Base-by-base conservation (phyloP, 345 rosid species). In the Eucalyptus tenuipes region DNA sequence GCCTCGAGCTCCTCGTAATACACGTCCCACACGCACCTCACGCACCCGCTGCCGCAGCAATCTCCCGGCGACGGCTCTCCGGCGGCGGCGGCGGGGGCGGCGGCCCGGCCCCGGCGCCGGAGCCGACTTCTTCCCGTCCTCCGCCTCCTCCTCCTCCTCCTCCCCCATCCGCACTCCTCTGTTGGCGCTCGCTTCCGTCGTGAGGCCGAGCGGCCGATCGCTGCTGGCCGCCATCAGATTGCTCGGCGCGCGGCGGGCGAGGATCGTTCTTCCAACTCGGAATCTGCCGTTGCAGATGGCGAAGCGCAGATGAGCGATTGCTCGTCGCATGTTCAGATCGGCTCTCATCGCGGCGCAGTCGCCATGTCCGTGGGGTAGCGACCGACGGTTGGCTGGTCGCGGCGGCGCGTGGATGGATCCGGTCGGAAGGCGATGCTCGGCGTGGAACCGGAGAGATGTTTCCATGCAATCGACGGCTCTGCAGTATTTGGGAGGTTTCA, bases 21-120 rank as follows among this genome's bases (percentile, higher is more conserved):
- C 86, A 96, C 96, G 92, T 98, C 99, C 99, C 99, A 98, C n/a
- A 98, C 99, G 95, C 99, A 97, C 86, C 97, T 90, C 6, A 96
- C 97, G 92, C 99, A 97, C 16, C 99, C 99, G 93, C 98, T 94
- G 24, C 99, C 99, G 79, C 99, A 97, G 55, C 99, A 97, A 93
- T 97, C 98, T 11, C 99, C 98, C 42, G 98, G 95, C 91, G 94
- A 94, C 59, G 99, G 99, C 94, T 95, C 94, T 96, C 99, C 89
- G 99, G 99, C 89, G 95, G 99, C 47, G 95, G 95, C 42, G 96
- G 96, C 22, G 89, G n/a, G n/a, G n/a, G n/a, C n/a, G n/a, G n/a
- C n/a, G n/a, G n/a, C n/a, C n/a, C n/a, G n/a, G 88, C 85, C 47
- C 31, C 50, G 29, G 50, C 52, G 44, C 37, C 45, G 29, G 48